Evolutionary conservation across 2,329 filamentous ascomycete species (phyloP).

Genomic region (Ophiocordyceps camponoti-rufipedis): DNA sequence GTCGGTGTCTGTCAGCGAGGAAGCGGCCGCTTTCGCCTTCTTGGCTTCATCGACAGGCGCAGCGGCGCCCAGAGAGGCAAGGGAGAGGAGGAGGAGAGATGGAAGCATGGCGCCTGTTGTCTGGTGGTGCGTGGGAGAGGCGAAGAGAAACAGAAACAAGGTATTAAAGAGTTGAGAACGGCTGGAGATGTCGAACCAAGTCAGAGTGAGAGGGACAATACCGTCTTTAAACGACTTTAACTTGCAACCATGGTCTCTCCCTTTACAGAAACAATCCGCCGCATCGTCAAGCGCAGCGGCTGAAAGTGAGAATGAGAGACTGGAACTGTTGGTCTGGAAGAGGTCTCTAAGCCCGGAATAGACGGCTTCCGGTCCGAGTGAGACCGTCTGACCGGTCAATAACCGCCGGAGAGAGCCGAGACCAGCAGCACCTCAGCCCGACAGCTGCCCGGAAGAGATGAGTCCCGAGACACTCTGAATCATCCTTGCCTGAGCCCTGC

Average conservation of each 20-base stretch:
- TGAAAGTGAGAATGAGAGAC: no score
- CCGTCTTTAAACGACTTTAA: no score
- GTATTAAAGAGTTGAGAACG: background rate
- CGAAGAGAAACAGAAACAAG: background rate
- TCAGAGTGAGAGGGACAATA: no score
- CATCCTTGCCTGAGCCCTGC: no score
- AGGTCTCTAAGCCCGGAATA: background rate
- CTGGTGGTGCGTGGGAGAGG: background rate
- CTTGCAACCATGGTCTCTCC: no score
- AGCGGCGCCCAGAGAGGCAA: slow-evolving; percentile 1
- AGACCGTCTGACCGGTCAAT: background rate
- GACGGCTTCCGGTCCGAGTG: background rate
- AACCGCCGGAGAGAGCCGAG: background rate
- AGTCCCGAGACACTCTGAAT: background rate
- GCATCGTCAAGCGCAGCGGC: no score
- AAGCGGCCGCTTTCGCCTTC: background rate
- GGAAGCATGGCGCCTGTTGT: background rate
- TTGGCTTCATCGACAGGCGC: background rate
- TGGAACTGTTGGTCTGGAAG: no score
- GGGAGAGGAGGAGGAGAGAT: slow-evolving; percentile 2
- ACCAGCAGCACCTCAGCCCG: background rate
- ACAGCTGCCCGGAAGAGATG: background rate
- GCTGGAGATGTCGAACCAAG: no score
- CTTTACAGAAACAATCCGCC: no score
- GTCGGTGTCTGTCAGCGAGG: background rate